Percentiles rank a stretch among this genome's conserved stretches.
phyloP scores from a whole-genome alignment of 345 rosid genomes.

The Acer campestre region DNA sequence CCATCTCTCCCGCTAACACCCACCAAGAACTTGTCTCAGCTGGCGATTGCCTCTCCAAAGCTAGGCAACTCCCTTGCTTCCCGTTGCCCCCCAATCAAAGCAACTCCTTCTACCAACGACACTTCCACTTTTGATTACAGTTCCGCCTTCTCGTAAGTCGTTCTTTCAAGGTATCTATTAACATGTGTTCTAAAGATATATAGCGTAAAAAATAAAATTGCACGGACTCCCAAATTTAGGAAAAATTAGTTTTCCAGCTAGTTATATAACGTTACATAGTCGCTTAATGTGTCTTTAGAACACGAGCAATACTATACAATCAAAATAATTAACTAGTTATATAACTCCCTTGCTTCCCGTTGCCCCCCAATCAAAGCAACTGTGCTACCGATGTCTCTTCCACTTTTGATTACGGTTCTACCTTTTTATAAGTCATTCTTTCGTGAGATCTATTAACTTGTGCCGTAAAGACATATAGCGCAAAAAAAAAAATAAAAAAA shows the following conservation, averaged over 20 bases:
- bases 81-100: constrained; percentile 28
- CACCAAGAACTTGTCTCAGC: constrained; percentile 25
- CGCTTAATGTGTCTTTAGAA: no score
- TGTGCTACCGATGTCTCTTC: constrained; percentile 29
- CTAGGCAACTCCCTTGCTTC: background rate
- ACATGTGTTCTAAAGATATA: no score
- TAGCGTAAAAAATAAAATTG: no score
- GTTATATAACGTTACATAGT: no score
- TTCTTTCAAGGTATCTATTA: no score
- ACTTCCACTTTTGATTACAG: constrained; percentile 51
- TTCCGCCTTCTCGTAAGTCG: constrained; percentile 52
- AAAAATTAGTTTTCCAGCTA: no score
- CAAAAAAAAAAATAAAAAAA: no score
- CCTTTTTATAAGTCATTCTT: constrained; percentile 42
- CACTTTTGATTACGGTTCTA: constrained; percentile 55
- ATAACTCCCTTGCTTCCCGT: background rate
- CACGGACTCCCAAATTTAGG: no score
- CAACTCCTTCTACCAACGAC: constrained; percentile 32
- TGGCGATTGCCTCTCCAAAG: constrained; percentile 20
- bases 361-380: constrained; percentile 33
- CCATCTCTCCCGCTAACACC: constrained; percentile 26
- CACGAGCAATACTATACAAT: no score
- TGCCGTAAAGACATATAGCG: no score
- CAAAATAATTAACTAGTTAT: no score
- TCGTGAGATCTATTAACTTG: no score